Evolutionary conservation across 306 rosid species (phyloP).

Genomic region (Mimosa pudica): DNA sequence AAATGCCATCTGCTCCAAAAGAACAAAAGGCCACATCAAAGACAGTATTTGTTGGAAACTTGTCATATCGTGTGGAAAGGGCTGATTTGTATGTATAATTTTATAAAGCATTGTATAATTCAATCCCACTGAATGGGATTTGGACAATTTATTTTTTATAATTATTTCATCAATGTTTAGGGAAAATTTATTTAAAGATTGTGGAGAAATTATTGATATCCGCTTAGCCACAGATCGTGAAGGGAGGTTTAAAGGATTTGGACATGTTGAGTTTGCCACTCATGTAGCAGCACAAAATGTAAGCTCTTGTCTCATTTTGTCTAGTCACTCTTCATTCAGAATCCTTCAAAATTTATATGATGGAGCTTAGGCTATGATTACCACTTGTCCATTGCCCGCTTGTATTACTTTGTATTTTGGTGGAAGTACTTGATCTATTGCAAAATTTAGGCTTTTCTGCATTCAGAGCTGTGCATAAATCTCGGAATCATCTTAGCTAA

Average conservation of each 20-base stretch:
- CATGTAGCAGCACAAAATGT: conserved; percentile 65
- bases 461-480: not conserved
- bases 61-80: conserved; percentile 54
- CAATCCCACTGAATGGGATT: not conserved
- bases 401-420: not conserved
- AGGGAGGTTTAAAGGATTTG: conserved; percentile 70
- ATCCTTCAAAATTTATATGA: conserved; percentile 13
- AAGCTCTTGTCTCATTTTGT: conserved; percentile 29
- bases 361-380: not conserved
- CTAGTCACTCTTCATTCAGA: conserved; percentile 6
- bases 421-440: not conserved
- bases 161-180: conserved; percentile 41
- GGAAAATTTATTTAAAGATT: conserved; percentile 63
- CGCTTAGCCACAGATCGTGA: conserved; percentile 56
- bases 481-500: not conserved
- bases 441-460: not conserved
- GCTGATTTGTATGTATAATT: conserved; percentile 65
- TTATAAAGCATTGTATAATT: not conserved
- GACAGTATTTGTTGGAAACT: conserved; percentile 67
- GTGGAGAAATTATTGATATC: conserved; percentile 66
- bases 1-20: conserved; percentile 48
- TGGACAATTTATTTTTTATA: too few species aligned
- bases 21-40: conserved; percentile 42
- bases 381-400: not conserved
- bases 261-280: conserved; percentile 75